A percentile compares a stretch with the other conserved stretches of the same genome.
Conservation (phyloP, 441 rosid species). For the Biscutella auriculata region DNA sequence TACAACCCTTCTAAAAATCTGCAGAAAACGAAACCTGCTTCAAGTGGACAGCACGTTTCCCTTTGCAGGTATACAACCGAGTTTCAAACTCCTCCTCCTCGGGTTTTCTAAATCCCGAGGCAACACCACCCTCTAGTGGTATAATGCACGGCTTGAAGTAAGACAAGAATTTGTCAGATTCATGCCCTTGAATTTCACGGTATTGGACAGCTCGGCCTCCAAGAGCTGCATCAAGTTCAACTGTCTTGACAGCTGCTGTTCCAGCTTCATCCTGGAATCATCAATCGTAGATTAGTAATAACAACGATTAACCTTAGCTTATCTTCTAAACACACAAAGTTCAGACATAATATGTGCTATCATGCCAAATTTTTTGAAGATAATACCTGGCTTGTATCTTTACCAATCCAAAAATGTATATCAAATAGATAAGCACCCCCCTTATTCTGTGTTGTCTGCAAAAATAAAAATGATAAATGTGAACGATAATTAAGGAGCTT, state of each 20-base stretch:
- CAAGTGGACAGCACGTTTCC: constrained; percentile 73
- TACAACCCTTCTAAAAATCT: constrained; percentile 8
- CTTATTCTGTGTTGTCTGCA: constrained; percentile 59
- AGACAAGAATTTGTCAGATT: constrained; percentile 79
- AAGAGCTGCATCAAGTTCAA: constrained; percentile 80
- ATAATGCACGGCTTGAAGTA: constrained; percentile 85
- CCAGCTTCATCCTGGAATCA: constrained; percentile 77
- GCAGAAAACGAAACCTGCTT: constrained; percentile 57
- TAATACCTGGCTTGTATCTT: constrained; percentile 80
- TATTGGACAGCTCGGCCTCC: constrained; percentile 94
- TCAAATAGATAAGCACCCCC: constrained; percentile 70
- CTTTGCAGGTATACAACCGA: constrained; percentile 62
- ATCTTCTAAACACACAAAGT: background rate
- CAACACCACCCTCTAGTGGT: constrained; percentile 85
- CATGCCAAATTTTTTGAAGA: background rate
- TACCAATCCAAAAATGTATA: constrained; percentile 91
- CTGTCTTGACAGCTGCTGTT: constrained; percentile 82
- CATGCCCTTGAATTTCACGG: constrained; percentile 84
- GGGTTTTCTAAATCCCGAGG: constrained; percentile 63
- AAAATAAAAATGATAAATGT: background rate
- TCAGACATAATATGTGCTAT: background rate
- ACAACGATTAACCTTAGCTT: background rate
- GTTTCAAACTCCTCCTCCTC: constrained; percentile 78
- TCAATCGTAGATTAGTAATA: background rate
- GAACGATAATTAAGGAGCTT: background rate